Evolutionary conservation across 2,329 filamentous ascomycete genomes (phyloP), one percentile per base, ranked within the genome.

Genomic region (Pezicula carpinea): DNA sequence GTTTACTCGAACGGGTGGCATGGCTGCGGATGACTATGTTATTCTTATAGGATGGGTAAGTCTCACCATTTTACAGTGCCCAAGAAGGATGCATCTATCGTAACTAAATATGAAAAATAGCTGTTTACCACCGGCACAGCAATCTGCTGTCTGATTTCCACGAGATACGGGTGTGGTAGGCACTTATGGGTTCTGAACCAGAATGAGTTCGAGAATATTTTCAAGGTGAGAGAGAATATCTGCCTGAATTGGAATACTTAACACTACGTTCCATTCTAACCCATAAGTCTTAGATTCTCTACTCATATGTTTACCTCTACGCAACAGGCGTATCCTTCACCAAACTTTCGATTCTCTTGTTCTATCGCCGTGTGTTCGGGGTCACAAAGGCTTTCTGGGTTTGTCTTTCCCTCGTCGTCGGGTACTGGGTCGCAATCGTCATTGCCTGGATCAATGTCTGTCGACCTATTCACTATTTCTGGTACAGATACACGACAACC

Each of bases 341-440:
- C 6, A 64, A 64, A 44, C 43, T 59, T 31, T 64, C 62, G 21
- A 64, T 66, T 15, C 38, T 65, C 6, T 43, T 65, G 17, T 61
- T 65, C 48, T 66, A 66, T 38, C 57, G 57, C 18, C 60, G 62
- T 8, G 47, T 66, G 7, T 65, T 66, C 43, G 54, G 62, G 21
- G 51, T 61, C n/a, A 57, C 53, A 4, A 53, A 53, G n/a, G 47
- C 55, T 39, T 55, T 61, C 33, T 53, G 58, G 14, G 48, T 59
- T 22, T 52, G 53, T 14, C 49, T 62, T 17, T 56, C 48, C 39
- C 51, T 64, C n/a, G 54, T 56, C 7, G 15, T 55, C 7, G 51
- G 51, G 17, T 65, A 65, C 36, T 53, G 58, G 4, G 29, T 65
- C 13, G 49, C 56, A 0, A 59, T 64, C 34, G 55, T 46, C 51